phyloP scores from a whole-genome alignment of 2,329 filamentous ascomycete species.

The Aspergillus sp. region DNA sequence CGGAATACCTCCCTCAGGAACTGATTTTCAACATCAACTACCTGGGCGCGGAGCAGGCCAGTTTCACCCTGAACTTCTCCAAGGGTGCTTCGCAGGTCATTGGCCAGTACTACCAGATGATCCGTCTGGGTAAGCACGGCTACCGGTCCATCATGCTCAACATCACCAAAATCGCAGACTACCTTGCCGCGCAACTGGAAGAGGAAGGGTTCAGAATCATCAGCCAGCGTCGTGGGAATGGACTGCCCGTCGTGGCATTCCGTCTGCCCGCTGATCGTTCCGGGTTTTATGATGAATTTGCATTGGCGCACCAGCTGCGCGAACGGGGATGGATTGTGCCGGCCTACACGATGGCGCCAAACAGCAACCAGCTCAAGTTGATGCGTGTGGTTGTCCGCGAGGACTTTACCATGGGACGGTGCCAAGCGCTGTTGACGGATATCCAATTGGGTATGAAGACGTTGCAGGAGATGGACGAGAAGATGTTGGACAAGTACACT shows the following conservation, averaged over 20 bases:
- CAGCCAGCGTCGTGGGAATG: conserved; percentile 68
- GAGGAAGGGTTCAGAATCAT: conserved; percentile 79
- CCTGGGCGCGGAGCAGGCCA: conserved; percentile 87
- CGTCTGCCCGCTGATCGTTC: conserved; percentile 56
- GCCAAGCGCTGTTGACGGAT: conserved; percentile 70
- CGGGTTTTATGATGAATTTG: conserved; percentile 65
- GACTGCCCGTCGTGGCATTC: conserved; percentile 86
- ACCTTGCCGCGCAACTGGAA: conserved; percentile 67
- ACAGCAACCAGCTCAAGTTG: conserved; percentile 78
- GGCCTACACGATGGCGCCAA: conserved; percentile 93
- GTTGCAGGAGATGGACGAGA: conserved; percentile 66
- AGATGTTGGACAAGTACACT: conserved; percentile 62
- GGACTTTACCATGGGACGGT: conserved; percentile 77
- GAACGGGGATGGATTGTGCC: conserved; percentile 88
- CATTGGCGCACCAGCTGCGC: conserved; percentile 76
- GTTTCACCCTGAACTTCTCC: conserved; percentile 95
- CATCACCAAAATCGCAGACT: conserved; percentile 81
- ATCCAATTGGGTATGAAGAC: conserved; percentile 69
- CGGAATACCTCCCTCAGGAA: conserved; percentile 78
- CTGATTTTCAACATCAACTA: conserved; percentile 99
- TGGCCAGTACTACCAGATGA: conserved; percentile 95
- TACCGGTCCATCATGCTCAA: conserved; percentile 94
- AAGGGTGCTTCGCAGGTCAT: conserved; percentile 93
- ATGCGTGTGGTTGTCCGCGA: conserved; percentile 87
- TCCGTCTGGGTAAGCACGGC: conserved; percentile 85